Percentiles rank a stretch among this genome's conserved stretches.
phyloP scores from a whole-genome alignment of 768 basidiomycete genomes.

The Rhodotorula sphaerocarpa region DNA sequence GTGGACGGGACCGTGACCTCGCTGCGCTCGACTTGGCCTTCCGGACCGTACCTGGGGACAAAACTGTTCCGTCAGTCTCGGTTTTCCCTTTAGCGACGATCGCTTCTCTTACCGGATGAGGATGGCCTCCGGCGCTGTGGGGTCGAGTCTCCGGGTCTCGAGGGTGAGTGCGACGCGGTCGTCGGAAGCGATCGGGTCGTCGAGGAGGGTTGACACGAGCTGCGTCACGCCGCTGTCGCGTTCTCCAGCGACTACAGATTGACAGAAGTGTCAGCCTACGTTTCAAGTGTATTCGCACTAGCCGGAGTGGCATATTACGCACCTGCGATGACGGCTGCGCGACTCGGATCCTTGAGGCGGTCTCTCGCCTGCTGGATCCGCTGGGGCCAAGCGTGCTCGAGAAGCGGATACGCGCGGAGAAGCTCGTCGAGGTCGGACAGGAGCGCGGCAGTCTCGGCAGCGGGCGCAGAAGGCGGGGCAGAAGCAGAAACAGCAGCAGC shows the following conservation, averaged over 20 bases:
- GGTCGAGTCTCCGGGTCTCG: conserved; percentile 13
- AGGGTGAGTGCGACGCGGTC: conserved; percentile 18
- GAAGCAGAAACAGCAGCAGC: no score
- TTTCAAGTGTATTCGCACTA: no score
- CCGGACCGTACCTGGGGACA: conserved; percentile 7
- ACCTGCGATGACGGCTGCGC: conserved; percentile 15
- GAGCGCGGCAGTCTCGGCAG: neutral
- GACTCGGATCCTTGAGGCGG: neutral
- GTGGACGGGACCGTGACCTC: conserved; percentile 6
- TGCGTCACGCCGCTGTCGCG: neutral
- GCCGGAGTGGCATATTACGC: neutral
- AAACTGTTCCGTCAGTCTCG: neutral
- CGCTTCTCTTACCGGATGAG: conserved; percentile 9
- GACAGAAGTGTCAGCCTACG: neutral
- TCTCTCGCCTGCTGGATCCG: conserved; percentile 7
- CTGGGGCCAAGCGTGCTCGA: conserved; percentile 2
- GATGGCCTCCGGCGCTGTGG: conserved; percentile 4
- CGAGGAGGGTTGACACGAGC: conserved; percentile 20
- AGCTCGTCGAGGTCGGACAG: neutral
- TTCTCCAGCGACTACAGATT: conserved; percentile 20
- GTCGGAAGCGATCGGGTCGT: conserved; percentile 29
- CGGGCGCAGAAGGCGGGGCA: neutral
- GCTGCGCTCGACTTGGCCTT: neutral
- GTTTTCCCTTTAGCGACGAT: rapidly evolving
- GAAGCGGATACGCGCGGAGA: neutral